phyloP scores from a whole-genome alignment of 441 rosid species.

The Euphorbia corollata region DNA sequence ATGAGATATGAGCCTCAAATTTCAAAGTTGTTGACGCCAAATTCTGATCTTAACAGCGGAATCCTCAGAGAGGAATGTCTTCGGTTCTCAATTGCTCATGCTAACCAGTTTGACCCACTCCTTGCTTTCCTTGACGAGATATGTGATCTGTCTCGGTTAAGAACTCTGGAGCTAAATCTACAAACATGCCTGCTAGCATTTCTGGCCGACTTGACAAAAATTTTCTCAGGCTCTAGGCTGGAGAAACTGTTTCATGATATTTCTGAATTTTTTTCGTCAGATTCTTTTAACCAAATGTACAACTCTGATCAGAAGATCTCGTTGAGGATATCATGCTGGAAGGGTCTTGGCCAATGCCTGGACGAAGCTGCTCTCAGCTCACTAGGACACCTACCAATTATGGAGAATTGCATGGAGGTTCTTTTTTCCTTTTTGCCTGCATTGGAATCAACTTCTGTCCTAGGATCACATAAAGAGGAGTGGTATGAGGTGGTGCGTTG shows the following conservation, averaged over 20 bases:
- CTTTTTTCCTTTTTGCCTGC: conserved; percentile 57
- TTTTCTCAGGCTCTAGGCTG: conserved; percentile 73
- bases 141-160: conserved; percentile 64
- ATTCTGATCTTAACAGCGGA: conserved; percentile 33
- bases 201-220: conserved; percentile 52
- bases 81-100: conserved; percentile 60
- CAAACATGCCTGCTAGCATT: conserved; percentile 57
- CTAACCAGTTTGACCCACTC: conserved; percentile 58
- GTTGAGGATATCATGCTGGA: conserved; percentile 69
- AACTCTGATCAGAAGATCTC: conserved; percentile 41
- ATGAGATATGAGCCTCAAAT: conserved; percentile 67
- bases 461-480: conserved; percentile 35
- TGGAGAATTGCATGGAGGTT: conserved; percentile 65
- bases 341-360: conserved; percentile 66
- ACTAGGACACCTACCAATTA: conserved; percentile 38
- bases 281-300: conserved; percentile 36
- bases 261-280: conserved; percentile 39
- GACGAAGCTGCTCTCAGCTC: conserved; percentile 60
- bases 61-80: conserved; percentile 66
- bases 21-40: conserved; percentile 29
- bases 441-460: conserved; percentile 26
- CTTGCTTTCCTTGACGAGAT: conserved; percentile 69
- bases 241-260: conserved; percentile 65
- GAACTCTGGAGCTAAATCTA: conserved; percentile 51
- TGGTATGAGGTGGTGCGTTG: conserved; percentile 66